Evolutionary conservation across 1,284 basidiomycete genomes (phyloP), one percentile per base, ranked within the genome.

Genomic region (Pseudozyma pruni): DNA sequence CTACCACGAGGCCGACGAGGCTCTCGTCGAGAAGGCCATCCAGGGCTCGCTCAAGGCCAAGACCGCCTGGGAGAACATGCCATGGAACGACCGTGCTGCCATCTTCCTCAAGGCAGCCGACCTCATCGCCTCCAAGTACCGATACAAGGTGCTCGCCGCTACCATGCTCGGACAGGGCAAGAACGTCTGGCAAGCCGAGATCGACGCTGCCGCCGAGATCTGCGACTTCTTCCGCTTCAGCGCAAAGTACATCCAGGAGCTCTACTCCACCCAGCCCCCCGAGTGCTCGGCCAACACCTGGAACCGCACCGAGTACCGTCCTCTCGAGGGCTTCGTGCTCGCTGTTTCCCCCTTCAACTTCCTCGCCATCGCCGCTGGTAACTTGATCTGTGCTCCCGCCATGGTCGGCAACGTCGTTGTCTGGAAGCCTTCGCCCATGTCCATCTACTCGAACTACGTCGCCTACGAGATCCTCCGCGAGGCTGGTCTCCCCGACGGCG

Each of bases 311-410:
- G 96, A 98, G 85, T 98, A 94, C 84, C 91, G 96, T 68, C 89
- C 95, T 4, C 87, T 99, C 19, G 95, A 98, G 85, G 96, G 95
- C 27, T 98, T 98, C 84, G 92, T 98, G 29, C 88, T 98, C 47
- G 95, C 96, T 14, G 91, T 98, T 38, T 94, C 95, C 6, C 95
- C 95, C 0, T 98, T 98, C 87, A 98, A 98, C 86, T 98, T 97
- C 82, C 76, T 80, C 20, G 80, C 80, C 54, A 81, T 81, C 41
- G 74, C 66, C 19, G 71, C 70, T 34, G 74, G 71, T 44, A 80
- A 81, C 59, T 62, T 81, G 29, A 66, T 76, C 47, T 64, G 51
- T 38, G 93, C 89, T 14, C 95, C 95, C 33, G 94, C 93, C 14
- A 86, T 99, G 63, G 90, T 97, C 40, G 96, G 96, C 63, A 98